phyloP scores from a whole-genome alignment of 2,329 filamentous ascomycete species.

The Hansfordia pulvinata region DNA sequence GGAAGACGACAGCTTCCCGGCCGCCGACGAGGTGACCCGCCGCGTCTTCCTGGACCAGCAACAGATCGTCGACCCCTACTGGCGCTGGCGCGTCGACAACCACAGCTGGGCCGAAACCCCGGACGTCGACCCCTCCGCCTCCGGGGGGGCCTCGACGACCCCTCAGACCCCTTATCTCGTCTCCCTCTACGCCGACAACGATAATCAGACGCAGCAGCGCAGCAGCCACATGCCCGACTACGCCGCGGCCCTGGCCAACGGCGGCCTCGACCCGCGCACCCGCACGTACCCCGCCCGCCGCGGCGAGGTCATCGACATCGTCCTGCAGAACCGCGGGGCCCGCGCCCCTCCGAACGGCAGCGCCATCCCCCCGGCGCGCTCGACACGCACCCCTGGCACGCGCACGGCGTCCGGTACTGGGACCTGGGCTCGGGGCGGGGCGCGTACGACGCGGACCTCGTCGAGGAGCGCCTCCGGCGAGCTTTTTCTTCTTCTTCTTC shows the following conservation, averaged over 20 bases:
- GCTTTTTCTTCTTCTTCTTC: no score
- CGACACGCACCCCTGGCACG: conserved; percentile 31
- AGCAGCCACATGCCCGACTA: conserved; percentile 31
- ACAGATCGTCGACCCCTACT: conserved; percentile 15
- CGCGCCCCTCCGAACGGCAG: conserved; percentile 18
- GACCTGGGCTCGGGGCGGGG: no score
- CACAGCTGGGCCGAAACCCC: not conserved
- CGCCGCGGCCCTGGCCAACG: conserved; percentile 22
- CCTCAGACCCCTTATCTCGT: conserved; percentile 27
- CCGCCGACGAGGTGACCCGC: conserved; percentile 19
- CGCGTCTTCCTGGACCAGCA: conserved; percentile 19
- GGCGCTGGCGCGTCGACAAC: not conserved
- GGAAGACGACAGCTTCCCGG: conserved; percentile 11
- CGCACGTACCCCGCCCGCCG: conserved; percentile 26
- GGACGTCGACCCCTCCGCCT: conserved; percentile 20
- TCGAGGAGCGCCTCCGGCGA: no score
- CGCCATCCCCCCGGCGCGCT: conserved; percentile 3
- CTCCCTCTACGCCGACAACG: conserved; percentile 27
- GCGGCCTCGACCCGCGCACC: conserved; percentile 25
- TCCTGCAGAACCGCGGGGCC: conserved; percentile 24
- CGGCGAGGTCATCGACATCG: conserved; percentile 31
- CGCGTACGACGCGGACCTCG: no score
- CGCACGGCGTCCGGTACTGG: conserved; percentile 30
- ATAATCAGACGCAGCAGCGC: conserved; percentile 14
- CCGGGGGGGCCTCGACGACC: no score